Base-by-base conservation (phyloP, 2,329 filamentous ascomycete species). In the Plectosphaerella plurivora region DNA sequence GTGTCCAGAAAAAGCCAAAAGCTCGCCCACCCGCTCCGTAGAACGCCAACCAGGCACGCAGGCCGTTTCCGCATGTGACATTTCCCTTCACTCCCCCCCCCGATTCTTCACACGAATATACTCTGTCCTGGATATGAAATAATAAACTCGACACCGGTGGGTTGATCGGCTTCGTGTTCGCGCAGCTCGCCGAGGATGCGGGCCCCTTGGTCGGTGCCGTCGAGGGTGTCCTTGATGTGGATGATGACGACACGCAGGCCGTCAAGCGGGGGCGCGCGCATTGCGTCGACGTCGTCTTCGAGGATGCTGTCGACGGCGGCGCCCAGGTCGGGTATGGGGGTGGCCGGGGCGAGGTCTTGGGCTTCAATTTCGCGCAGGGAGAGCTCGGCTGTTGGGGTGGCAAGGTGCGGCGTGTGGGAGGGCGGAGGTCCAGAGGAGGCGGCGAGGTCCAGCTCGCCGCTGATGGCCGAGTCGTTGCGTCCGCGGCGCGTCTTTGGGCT, bases 211-310 rank as follows among this genome's bases (percentile, higher is more conserved):
- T 83, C 47, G 73, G 82, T 82, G 0, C 84, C 89, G 64, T 96
- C 91, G 9, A 97, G 73, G 20, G 81, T 87, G 58, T 97, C 93
- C 67, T 99, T 99, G 63, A 97, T 82, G 65, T 99, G 94, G 37
- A 97, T 97, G 51, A 97, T 83, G 48, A 97, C 85, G 2, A 99
- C 76, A 57, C 84, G 88, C 25, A 97, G 66, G 0, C 91, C 91
- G 50, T 77, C 74, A 5, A 99, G 75, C 7, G 85, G 84, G 63
- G 64, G 59, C n/a, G 63, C 41, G 2, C 63, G 56, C 16, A 53
- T 57, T 33, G 51, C 59, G 7, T 12, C 25, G 4, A 4, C 44
- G 11, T 25, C 20, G 37, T 41, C 37, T 8, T 33, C 7, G 28
- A 33, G 28, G 22, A 22, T 48, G 28, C 25, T 14, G 22, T 45